These are phyloP conservation scores for Glebionis coronaria DNA, from an alignment of 129 eudicot genomes.

Conservation along the genomic window DNA sequence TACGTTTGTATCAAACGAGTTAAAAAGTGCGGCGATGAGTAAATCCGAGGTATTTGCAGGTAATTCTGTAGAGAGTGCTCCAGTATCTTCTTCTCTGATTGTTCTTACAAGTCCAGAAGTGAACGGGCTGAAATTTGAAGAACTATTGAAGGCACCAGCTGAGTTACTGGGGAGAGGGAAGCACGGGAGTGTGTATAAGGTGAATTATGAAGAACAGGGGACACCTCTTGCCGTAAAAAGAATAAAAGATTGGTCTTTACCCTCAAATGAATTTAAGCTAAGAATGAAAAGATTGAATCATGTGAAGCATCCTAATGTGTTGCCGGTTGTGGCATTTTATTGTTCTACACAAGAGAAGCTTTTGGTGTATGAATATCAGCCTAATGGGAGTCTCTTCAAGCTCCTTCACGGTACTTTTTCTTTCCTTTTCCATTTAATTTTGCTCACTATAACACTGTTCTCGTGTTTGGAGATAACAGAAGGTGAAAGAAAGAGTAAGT, in stretches of 20 bases:
- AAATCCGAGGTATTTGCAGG: conserved; percentile 37
- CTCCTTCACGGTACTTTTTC: conserved; percentile 55
- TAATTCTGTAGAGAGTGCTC: conserved; percentile 34
- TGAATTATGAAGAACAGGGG: conserved; percentile 44
- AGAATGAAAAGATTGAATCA: conserved; percentile 59
- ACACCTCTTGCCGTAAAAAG: conserved; percentile 60
- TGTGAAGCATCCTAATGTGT: conserved; percentile 57
- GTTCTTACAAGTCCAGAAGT: conserved; percentile 62
- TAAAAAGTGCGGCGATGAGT: conserved; percentile 22
- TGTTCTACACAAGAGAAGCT: conserved; percentile 73
- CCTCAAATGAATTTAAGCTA: conserved; percentile 47
- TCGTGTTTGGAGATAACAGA: neutral
- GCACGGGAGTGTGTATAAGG: conserved; percentile 74
- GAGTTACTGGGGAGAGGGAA: conserved; percentile 82
- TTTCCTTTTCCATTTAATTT: neutral
- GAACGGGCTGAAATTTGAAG: conserved; percentile 61
- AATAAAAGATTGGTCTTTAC: conserved; percentile 55
- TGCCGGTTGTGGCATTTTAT: conserved; percentile 67
- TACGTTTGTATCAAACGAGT: conserved; percentile 36
- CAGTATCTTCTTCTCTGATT: conserved; percentile 44
- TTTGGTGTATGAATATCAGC: conserved; percentile 73
- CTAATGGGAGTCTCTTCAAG: conserved; percentile 69
- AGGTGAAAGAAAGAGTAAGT: neutral
- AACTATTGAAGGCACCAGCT: conserved; percentile 66
- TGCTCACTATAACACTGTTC: neutral